phyloP scores from a whole-genome alignment of 164 flowering plant species.

The Protea cynaroides region DNA sequence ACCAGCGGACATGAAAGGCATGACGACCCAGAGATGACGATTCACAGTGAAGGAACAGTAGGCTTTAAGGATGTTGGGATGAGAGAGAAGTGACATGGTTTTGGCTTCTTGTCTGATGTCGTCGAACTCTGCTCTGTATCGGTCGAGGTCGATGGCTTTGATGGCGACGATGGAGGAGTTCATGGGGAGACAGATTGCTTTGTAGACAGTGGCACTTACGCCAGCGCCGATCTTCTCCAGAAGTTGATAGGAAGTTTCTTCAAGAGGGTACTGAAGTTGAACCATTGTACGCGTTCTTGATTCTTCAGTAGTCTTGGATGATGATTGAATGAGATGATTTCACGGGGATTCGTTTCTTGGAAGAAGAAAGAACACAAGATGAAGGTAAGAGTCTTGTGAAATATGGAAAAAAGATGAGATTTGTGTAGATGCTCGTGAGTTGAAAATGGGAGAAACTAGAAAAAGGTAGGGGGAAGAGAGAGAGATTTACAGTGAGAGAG shows the following conservation, averaged over 20 bases:
- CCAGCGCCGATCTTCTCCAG: constrained; percentile 62
- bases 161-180: constrained; percentile 54
- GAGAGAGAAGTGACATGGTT: constrained; percentile 62
- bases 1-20: constrained; percentile 90
- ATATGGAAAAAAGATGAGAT: too few relatives aligned
- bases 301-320: too few relatives aligned
- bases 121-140: constrained; percentile 42
- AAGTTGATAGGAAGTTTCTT: constrained; percentile 41
- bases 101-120: constrained; percentile 52
- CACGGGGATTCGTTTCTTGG: too few relatives aligned
- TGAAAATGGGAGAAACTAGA: too few relatives aligned
- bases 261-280: constrained; percentile 42
- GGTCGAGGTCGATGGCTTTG: constrained; percentile 67
- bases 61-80: constrained; percentile 73
- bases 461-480: too few relatives aligned
- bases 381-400: too few relatives aligned
- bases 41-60: constrained; percentile 74
- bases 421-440: too few relatives aligned
- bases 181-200: constrained; percentile 54
- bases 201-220: constrained; percentile 61
- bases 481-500: too few relatives aligned
- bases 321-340: too few relatives aligned
- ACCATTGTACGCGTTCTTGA: too few relatives aligned
- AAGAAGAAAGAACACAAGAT: too few relatives aligned
- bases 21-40: constrained; percentile 76